Conservation (phyloP, 2,329 filamentous ascomycete species). For the Colletotrichum lentis region DNA sequence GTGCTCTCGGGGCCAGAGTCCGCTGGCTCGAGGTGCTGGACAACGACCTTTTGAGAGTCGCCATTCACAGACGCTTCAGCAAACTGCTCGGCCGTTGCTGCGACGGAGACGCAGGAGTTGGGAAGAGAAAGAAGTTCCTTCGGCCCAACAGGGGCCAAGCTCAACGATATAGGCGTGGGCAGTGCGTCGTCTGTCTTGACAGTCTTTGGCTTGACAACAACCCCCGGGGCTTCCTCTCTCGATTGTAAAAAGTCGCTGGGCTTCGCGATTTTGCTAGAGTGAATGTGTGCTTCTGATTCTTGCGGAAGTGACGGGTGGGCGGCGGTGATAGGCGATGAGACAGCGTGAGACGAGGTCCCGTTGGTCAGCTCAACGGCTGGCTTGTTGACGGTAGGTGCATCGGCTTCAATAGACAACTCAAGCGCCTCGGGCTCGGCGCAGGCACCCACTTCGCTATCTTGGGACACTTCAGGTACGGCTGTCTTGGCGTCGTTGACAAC, state of each 20-base stretch:
- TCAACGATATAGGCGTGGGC: not conserved
- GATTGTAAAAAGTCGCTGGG: conserved; percentile 9
- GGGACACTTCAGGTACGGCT: conserved; percentile 8
- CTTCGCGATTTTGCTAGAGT: conserved; percentile 28
- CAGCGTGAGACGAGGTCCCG: not conserved
- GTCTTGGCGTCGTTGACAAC: not conserved
- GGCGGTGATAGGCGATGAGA: not conserved
- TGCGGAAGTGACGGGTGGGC: not conserved
- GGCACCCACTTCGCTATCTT: conserved; percentile 2
- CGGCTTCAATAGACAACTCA: not conserved
- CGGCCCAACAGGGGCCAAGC: conserved; percentile 49
- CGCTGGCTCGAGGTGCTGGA: not conserved
- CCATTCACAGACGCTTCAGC: not conserved
- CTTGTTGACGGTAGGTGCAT: not conserved
- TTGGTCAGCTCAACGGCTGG: conserved; percentile 1
- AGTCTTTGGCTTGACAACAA: not conserved
- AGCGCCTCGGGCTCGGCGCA: conserved; percentile 2
- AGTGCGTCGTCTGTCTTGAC: not conserved
- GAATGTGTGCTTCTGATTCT: not conserved
- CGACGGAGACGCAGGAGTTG: conserved; percentile 53
- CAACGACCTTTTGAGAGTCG: not conserved
- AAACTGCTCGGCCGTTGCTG: not conserved
- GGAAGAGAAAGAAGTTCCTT: conserved; percentile 61
- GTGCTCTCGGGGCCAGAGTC: no score
- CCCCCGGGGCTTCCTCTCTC: not conserved